Evolutionary conservation across 306 rosid species (phyloP).

Genomic region (Corylus avellana): DNA sequence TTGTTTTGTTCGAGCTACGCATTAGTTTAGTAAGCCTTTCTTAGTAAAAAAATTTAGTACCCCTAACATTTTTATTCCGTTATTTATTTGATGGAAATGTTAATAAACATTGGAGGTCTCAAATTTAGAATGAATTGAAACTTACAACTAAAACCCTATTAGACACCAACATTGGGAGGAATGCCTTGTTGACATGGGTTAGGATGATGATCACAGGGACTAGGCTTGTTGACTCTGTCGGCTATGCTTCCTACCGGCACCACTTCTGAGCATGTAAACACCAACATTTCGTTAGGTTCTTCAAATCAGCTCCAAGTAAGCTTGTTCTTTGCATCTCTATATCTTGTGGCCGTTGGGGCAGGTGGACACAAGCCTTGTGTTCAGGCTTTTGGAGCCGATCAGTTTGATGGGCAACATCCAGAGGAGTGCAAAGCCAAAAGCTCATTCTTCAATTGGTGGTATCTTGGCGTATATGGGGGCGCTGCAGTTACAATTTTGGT

Average conservation of each 20-base stretch:
- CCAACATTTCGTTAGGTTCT: constrained; percentile 12
- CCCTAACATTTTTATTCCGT: too few relatives aligned
- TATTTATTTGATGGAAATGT: too few relatives aligned
- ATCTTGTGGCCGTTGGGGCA: constrained; percentile 48
- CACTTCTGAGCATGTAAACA: constrained; percentile 11
- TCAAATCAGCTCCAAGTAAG: constrained; percentile 22
- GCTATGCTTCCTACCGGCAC: constrained; percentile 35
- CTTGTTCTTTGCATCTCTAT: constrained; percentile 46
- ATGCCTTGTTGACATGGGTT: not conserved
- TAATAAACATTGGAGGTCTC: too few relatives aligned
- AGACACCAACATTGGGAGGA: not conserved
- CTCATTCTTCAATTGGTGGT: constrained; percentile 71
- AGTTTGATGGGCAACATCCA: constrained; percentile 45
- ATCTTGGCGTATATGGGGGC: constrained; percentile 31
- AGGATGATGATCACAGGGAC: constrained; percentile 33
- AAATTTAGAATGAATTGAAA: too few relatives aligned
- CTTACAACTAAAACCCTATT: too few relatives aligned
- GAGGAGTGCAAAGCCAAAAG: constrained; percentile 48
- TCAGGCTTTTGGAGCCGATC: constrained; percentile 60
- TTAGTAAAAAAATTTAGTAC: too few relatives aligned
- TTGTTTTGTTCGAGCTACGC: too few relatives aligned
- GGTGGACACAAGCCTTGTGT: constrained; percentile 64
- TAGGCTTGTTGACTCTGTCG: constrained; percentile 41
- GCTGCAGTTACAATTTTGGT: constrained; percentile 13
- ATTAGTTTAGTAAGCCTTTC: too few relatives aligned